Base-by-base conservation (phyloP, 352 stramenopile genomes). In the Globisporangium apiculatum region DNA sequence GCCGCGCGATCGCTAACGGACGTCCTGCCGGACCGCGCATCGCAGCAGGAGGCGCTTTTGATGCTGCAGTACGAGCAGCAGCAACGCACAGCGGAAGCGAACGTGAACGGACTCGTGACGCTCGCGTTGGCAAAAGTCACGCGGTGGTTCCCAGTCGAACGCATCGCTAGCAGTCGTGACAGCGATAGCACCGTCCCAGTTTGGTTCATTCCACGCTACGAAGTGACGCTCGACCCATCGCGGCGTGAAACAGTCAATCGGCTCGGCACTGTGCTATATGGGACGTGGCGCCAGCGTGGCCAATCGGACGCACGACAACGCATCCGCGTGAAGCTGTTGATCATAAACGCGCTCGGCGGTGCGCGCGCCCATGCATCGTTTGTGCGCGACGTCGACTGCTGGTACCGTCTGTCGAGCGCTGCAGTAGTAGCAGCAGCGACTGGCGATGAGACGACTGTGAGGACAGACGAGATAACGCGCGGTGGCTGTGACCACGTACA, bases 401-500 rank as follows among this genome's bases (percentile, higher is more conserved):
- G 75, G 75, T 60, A 52, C 31, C 4, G 4, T 2, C 38, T 42
- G 7, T 42, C 38, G 38, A 42, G 12, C 38, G 38, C 24, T 31
- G 24, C 48, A 18, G 18, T 12, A 18, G 18, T 10, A 38, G 7
- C 48, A 52, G 3, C 35, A 35, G 49, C 41, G 38, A 8, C 38
- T 12, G 2, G 38, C 38, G 38, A 8, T 42, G 38, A 42, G 7
- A 11, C 38, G 38, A 8, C 38, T 42, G 49, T 36, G 2, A 31
- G 24, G 24, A 31, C 24, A 31, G 24, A 31, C 3, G 24, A 31
- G 24, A 31, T 31, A 31, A 31, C 24, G 24, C 24, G 24, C 24
- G 24, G 24, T 10, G 47, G 79, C 5, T 61, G 68, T 50, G 72
- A 80, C 40, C 68, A 84, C 47, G 66, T 84, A 2, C 17, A 81